Conservation (phyloP, 1,284 basidiomycete species). For the Anthracocystis setariae region DNA sequence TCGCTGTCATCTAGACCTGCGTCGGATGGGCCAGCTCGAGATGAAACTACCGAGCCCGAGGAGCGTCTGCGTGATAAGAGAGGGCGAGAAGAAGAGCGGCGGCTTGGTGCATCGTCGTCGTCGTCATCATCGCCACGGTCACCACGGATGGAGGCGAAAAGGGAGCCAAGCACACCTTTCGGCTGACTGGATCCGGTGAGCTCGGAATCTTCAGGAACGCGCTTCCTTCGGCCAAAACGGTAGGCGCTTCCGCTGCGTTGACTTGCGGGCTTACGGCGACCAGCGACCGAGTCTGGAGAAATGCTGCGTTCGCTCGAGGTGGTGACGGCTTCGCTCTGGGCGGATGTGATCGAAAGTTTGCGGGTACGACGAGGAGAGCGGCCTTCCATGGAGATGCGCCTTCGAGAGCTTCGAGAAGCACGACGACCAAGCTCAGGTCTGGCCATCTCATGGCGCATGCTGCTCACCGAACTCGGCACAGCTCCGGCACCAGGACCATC, state of each 20-base stretch:
- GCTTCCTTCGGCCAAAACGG: constrained; percentile 46
- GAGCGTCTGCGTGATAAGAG: constrained; percentile 45
- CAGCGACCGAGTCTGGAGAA: constrained; percentile 41
- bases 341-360: constrained; percentile 38
- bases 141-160: constrained; percentile 60
- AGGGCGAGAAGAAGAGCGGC: constrained; percentile 47
- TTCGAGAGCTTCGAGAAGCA: constrained; percentile 52
- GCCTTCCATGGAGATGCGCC: constrained; percentile 58
- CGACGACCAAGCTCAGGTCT: constrained; percentile 53
- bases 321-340: constrained; percentile 45
- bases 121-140: constrained; percentile 50
- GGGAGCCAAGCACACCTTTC: constrained; percentile 60
- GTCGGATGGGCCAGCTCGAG: constrained; percentile 32
- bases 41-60: constrained; percentile 39
- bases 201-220: constrained; percentile 35
- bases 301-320: constrained; percentile 41
- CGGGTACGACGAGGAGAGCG: constrained; percentile 45
- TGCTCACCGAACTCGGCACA: constrained; percentile 62
- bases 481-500: constrained; percentile 64
- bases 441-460: constrained; percentile 52
- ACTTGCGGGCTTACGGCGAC: constrained; percentile 44
- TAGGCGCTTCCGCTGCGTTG: constrained; percentile 51
- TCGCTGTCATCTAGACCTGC: constrained; percentile 43
- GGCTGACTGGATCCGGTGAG: constrained; percentile 31
- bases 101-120: constrained; percentile 48